Evolutionary conservation across 768 basidiomycete species (phyloP), one percentile per base, ranked within the genome.

Genomic region (Strobilomyces dryophilus): DNA sequence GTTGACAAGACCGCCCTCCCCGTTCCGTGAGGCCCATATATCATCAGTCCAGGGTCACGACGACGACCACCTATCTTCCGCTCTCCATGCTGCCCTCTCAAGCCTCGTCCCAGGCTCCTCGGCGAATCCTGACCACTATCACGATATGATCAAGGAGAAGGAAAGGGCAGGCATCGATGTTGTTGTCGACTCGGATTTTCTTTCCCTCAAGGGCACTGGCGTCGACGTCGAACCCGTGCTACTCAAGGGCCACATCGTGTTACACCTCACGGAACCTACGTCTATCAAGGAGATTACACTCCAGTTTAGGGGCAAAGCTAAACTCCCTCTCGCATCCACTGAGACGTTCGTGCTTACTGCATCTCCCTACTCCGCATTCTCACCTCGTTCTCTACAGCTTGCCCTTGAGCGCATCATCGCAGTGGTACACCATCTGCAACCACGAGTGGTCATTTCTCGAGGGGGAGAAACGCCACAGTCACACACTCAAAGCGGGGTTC

Each of bases 361-460:
- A 26, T 21, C 56, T 51, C 53, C 52, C 32, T 43, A 36, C 21
- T 18, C 46, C 49, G 4, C 37, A 24, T 18, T 18, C 39, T 37
- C 35, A 65, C 34, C 35, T 21, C 9, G 15, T n/a, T 34, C 9
- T 29, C 20, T 15, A 12, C 45, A 68, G 66, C 37, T 48, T 56
- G 24, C 21, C 66, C 29, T 54, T 70, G 40, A 51, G 57, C n/a
- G 10, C 52, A 1, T 67, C 79, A 0, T 71, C 74, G 10, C 67
- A 80, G 53, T 81, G 78, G 17, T 87, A 84, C 63, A 73, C 80
- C 40, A 70, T 94, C 40, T 88, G 87, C 69, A 81, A 80, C 53
- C 91, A 95, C 64, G 89, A 93, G 56, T 95, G 92, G 93, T 88
- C 89, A 15, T 95, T 97, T 74, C 84, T 95, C 45, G 87, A 92